phyloP scores from a whole-genome alignment of 192 early-diverging fungal species.

The Gamsiella multidivaricata region DNA sequence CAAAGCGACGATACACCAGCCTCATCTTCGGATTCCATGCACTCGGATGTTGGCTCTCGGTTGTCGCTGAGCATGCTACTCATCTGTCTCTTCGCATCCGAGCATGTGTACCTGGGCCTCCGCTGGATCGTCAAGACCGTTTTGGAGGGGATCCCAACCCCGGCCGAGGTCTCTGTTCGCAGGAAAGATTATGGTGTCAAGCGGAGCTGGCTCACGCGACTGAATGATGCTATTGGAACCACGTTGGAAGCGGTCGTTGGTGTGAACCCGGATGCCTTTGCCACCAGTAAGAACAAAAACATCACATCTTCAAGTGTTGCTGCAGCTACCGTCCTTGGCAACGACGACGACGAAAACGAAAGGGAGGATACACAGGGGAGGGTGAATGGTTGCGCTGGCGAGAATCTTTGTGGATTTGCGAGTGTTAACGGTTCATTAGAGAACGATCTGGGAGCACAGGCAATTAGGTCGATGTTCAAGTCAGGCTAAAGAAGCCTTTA shows the following conservation, averaged over 20 bases:
- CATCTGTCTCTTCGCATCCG: slow-evolving; percentile 33
- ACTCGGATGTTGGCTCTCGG: background rate
- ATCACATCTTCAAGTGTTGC: background rate
- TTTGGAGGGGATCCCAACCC: slow-evolving; percentile 32
- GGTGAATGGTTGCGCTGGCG: too few relatives aligned
- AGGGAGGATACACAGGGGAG: too few relatives aligned
- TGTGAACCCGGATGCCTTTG: too few relatives aligned
- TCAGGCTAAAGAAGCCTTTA: background rate
- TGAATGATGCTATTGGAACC: slow-evolving; percentile 29
- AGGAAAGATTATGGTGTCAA: slow-evolving; percentile 35
- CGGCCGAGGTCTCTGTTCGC: slow-evolving; percentile 23
- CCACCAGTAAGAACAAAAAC: background rate
- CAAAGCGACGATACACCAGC: background rate
- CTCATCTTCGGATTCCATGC: background rate
- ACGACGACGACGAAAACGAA: too few relatives aligned
- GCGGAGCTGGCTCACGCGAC: slow-evolving; percentile 28
- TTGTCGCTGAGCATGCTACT: slow-evolving; percentile 28
- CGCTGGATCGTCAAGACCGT: slow-evolving; percentile 14
- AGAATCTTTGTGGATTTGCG: background rate
- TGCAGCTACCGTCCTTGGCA: background rate
- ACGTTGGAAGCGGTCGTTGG: background rate
- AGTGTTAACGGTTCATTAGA: background rate
- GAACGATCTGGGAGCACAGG: slow-evolving; percentile 25
- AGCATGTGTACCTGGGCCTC: slow-evolving; percentile 37
- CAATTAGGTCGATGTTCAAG: slow-evolving; percentile 27